phyloP scores from a whole-genome alignment of 192 early-diverging fungal species.

The Entophlyctis luteolus region DNA sequence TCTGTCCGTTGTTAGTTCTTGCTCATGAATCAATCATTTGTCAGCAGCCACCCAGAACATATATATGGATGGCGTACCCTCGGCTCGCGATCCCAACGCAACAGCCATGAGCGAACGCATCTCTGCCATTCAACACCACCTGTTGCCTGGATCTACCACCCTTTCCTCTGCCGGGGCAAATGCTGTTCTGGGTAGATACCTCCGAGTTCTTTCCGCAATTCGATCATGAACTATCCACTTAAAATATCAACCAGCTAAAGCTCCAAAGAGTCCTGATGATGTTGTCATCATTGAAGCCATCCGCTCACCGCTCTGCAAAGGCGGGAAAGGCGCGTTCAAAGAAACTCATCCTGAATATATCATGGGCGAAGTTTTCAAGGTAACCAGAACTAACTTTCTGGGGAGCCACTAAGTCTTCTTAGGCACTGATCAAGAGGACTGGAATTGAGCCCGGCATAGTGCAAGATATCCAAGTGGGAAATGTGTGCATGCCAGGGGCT shows the following conservation, averaged over 20 bases:
- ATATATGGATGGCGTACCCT: too few relatives aligned
- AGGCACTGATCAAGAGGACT: slow-evolving; percentile 66
- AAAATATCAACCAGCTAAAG: slow-evolving; percentile 26
- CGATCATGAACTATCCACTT: background rate
- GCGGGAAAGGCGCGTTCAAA: slow-evolving; percentile 87
- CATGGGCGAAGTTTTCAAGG: slow-evolving; percentile 71
- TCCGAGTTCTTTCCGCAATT: background rate
- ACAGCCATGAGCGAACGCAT: slow-evolving; percentile 2
- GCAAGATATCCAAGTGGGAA: slow-evolving; percentile 93
- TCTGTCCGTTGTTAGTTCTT: too few relatives aligned
- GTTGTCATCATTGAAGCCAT: slow-evolving; percentile 86
- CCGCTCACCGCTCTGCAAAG: slow-evolving; percentile 83
- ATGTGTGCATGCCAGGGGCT: slow-evolving; percentile 81
- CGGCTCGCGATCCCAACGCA: too few relatives aligned
- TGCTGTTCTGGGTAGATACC: background rate
- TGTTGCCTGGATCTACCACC: background rate
- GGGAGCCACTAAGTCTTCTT: background rate
- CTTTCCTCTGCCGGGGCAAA: background rate
- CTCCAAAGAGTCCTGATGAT: slow-evolving; percentile 77
- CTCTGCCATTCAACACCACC: slow-evolving; percentile 3
- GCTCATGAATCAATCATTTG: too few relatives aligned
- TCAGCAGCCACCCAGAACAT: too few relatives aligned
- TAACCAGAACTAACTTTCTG: background rate
- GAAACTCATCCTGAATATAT: slow-evolving; percentile 75
- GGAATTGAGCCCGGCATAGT: slow-evolving; percentile 82